Evolutionary conservation across 176 grass and related monocot genomes (phyloP), one percentile per base, ranked within the genome.

Genomic region (Saccharum spontaneum): DNA sequence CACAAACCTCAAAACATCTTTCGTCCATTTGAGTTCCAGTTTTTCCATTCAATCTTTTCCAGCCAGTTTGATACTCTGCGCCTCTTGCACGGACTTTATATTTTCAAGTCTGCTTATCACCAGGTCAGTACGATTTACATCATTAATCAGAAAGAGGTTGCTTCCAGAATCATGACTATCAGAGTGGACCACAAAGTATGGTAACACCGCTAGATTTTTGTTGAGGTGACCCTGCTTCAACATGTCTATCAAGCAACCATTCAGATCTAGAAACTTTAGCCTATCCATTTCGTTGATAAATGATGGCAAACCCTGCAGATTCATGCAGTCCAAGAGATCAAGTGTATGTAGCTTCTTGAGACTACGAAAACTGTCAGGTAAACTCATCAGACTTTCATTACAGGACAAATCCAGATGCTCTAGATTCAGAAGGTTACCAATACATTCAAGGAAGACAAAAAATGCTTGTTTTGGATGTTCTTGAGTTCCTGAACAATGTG

Each of bases 361-460:
- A 20, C 18, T 69, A 7, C 62, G 0, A 4, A 85, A 10, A 69
- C 74, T 10, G 10, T 78, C 83, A 1, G 83, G 83, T 57, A 85
- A 8, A 33, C 12, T 57, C 0, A 0, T 0, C 20, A 68, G 1
- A 0, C 0, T 28, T 28, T 28, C 0, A 36, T 41, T 67, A 0
- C 1, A 0, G 15, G 83, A 69, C n/a, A 84, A 40, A 6, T 54
- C 62, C 1, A 84, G 62, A 77, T 84, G 33, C 45, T 84, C 60
- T 2, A 84, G 72, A 30, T 50, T 54, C 7, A 10, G 20, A 54
- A 85, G 72, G 0, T 5, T 33, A 6, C 63, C 26, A 24, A 85
- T 77, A 40, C 6, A 7, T 0, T 5, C 10, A n/a, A 61, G 5
- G 18, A 61, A 24, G 10, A 14, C 1, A 1, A 1, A 6, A 5